These are phyloP conservation scores for Amniculicola lignicola DNA, from an alignment of 495 filamentous ascomycete genomes.

Conservation along the genomic window DNA sequence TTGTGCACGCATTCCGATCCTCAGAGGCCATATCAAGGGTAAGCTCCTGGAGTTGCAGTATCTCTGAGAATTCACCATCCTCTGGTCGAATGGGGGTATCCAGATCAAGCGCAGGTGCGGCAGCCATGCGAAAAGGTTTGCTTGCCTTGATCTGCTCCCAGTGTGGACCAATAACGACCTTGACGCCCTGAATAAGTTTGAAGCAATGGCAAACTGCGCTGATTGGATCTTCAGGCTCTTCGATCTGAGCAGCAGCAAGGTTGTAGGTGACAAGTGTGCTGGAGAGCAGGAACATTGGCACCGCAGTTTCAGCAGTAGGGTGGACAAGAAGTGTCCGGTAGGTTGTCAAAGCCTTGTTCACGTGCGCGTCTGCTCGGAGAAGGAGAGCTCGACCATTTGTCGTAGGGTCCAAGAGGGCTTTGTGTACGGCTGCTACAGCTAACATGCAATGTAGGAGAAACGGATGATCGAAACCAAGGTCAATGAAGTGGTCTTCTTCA, in stretches of 20 bases:
- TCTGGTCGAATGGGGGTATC: not conserved
- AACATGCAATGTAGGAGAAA: conserved; percentile 24
- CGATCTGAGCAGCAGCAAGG: not conserved
- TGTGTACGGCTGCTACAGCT: conserved; percentile 17
- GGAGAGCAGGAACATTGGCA: conserved; percentile 17
- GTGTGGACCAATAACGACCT: conserved; percentile 4
- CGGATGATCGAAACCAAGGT: conserved; percentile 17
- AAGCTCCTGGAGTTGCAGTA: conserved; percentile 3
- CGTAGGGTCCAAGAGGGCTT: not conserved
- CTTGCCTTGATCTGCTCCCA: conserved; percentile 1
- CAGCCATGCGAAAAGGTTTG: not conserved
- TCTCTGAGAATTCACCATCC: not conserved
- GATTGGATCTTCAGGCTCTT: conserved; percentile 9
- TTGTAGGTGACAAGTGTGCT: conserved; percentile 6
- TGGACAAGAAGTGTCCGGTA: conserved; percentile 9
- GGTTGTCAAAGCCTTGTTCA: not conserved
- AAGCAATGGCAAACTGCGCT: conserved; percentile 15
- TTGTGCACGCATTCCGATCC: not conserved
- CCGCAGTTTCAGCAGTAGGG: not conserved
- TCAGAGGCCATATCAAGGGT: not conserved
- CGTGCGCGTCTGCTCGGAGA: conserved; percentile 10
- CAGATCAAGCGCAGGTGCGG: not conserved
- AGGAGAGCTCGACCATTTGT: not conserved
- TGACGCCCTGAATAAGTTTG: conserved; percentile 8
- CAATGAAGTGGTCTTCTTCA: not conserved